Evolutionary conservation across 495 filamentous ascomycete genomes (phyloP), one percentile per base, ranked within the genome.

Genomic region (Talaromyces proteolyticus): DNA sequence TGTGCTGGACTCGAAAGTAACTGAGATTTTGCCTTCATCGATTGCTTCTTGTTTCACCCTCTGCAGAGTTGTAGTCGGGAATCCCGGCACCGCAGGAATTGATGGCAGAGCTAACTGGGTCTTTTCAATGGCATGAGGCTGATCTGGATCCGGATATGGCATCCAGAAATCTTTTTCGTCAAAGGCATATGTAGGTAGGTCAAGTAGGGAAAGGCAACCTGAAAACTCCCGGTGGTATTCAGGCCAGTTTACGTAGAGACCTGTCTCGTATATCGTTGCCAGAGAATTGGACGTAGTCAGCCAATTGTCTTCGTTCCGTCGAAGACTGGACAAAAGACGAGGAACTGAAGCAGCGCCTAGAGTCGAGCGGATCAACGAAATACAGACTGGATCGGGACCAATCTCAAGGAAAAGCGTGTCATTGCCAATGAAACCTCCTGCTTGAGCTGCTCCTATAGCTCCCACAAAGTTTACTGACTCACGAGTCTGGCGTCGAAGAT

Each of bases 161-260:
- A 87, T 73, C 86, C 86, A 89, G 65, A 85, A 87, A 52, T 81
- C 73, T 65, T 86, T 87, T 8, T 78, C 60, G 41, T 89, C 23
- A 26, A 39, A 50, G 6, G 18, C 29, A 46, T 77, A 77, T 0
- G 72, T 69, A 6, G 75, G 75, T 6, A 78, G 59, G 10, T 61
- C 54, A 7, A 72, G 51, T 1, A 78, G 51, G 44, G 60, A 53
- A 19, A 74, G 71, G 38, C 65, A 59, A 25, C 57, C 50, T 44
- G 67, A 63, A 59, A 69, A 77, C 42, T 70, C 66, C 42, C 59
- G 58, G 54, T 77, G 72, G 58, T 66, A 77, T 48, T 77, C 70
- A 25, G 67, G 61, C 63, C 75, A 78, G 49, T 72, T 63, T 45
- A 77, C 53, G 16, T 63, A 47, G 4, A 70, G 60, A 36, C 75